Conservation (phyloP, 75 land plant species). For the Gnetum montanum region DNA sequence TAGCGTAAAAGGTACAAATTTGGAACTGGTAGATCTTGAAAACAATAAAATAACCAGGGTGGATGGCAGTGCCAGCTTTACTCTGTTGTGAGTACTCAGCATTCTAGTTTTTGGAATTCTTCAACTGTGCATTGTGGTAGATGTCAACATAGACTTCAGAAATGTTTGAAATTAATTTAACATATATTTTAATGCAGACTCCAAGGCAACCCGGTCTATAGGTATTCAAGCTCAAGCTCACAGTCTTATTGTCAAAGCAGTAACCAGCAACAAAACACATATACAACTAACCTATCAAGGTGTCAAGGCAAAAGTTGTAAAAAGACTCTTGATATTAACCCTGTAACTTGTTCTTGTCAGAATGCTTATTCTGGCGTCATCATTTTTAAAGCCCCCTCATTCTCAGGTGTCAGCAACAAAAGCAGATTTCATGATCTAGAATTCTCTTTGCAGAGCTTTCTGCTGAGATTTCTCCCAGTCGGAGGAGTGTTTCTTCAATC, state of each 20-base stretch:
- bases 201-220: no score
- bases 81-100: slow-evolving; percentile 29
- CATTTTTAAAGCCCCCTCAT: slow-evolving; percentile 40
- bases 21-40: slow-evolving; percentile 39
- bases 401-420: slow-evolving; percentile 30
- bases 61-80: slow-evolving; percentile 7
- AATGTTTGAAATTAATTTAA: neutral
- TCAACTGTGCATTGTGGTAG: neutral
- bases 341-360: slow-evolving; percentile 48
- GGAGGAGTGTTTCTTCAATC: slow-evolving; percentile 41
- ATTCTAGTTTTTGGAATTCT: neutral
- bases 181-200: neutral
- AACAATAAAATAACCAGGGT: slow-evolving; percentile 26
- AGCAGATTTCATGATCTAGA: slow-evolving; percentile 34
- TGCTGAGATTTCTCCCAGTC: slow-evolving; percentile 18
- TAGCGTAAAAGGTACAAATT: slow-evolving; percentile 8
- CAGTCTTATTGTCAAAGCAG: no score
- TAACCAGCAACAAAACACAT: slow-evolving; percentile 11
- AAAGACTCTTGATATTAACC: slow-evolving; percentile 29
- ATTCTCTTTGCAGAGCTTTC: slow-evolving; percentile 23
- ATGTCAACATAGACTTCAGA: neutral
- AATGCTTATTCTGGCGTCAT: slow-evolving; percentile 46
- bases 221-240: no score
- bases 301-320: slow-evolving; percentile 35
- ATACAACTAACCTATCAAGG: slow-evolving; percentile 47